Base-by-base conservation (phyloP, 83 land plant species). In the Picea engelmannii region DNA sequence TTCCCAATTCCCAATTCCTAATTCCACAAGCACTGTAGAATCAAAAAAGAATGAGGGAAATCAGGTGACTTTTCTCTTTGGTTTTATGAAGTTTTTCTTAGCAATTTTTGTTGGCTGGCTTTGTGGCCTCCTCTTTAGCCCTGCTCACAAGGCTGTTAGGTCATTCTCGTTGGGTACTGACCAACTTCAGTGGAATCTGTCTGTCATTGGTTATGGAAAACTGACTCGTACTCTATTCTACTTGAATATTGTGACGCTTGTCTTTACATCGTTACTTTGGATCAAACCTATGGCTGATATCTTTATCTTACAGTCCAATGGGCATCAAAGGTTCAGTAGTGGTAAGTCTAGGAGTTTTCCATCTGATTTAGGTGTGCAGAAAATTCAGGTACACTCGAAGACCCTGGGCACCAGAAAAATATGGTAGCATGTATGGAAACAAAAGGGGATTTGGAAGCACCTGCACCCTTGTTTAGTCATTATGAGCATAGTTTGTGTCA, bases 121-220 rank as follows among this genome's bases (percentile, higher is more conserved):
- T 38, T 67, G 87, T 1, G 91, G 90, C 23, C 65, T 95, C n/a
- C 81, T 95, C 58, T 85, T 83, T 24, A 66, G 88, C 38, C 92
- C 96, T 11, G 88, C 90, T 6, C 66, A 68, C 58, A 88, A 85
- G 81, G 82, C 42, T 78, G 90, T 90, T 2, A 80, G 91, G 47
- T 60, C 91, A 2, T 95, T 93, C 86, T 95, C 96, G 98, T 76
- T 95, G 59, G 98, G 95, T 3, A 93, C 98, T 2, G 94, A 95
- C 80, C 98, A 95, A 83, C 88, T 93, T 21, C 73, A 88, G 21
- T 91, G 91, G 83, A 88, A 90, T 82, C 78, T 93, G 61, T 63
- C 91, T 12, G 87, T 93, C 5, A 75, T 91, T 79, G 88, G 87
- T 38, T 87, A 88, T 66, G 90, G 93, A 12, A 79, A 64, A 67